phyloP scores from a whole-genome alignment of 2,329 filamentous ascomycete genomes.

The Penicillium frequentans region DNA sequence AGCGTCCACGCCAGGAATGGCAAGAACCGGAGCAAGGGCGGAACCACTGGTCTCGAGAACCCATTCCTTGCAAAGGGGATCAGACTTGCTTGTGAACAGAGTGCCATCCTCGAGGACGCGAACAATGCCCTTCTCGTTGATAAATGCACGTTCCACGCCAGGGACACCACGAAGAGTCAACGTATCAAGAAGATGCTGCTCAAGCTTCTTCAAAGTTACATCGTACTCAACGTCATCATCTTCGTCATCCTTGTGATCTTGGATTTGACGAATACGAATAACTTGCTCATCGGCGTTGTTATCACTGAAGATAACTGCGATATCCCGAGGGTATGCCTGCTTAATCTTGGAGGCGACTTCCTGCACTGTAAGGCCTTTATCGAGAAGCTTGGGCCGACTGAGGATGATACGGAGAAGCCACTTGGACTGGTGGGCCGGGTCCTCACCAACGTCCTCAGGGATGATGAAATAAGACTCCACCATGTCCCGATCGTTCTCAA shows the following conservation, averaged over 20 bases:
- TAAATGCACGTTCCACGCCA: conserved; percentile 87
- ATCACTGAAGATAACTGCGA: conserved; percentile 94
- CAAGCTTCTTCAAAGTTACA: conserved; percentile 86
- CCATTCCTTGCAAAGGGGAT: conserved; percentile 82
- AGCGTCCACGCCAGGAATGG: conserved; percentile 84
- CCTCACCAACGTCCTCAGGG: conserved; percentile 73
- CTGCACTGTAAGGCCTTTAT: conserved; percentile 83
- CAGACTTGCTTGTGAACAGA: conserved; percentile 70
- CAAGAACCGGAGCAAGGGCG: conserved; percentile 77
- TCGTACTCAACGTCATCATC: conserved; percentile 81
- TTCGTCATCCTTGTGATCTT: conserved; percentile 68
- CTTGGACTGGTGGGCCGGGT: conserved; percentile 71
- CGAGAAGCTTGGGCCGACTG: conserved; percentile 89
- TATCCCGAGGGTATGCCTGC: conserved; percentile 77
- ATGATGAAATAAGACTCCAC: conserved; percentile 97
- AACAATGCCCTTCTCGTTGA: conserved; percentile 76
- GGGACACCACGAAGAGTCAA: conserved; percentile 87
- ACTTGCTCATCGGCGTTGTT: conserved; percentile 96
- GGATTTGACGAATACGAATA: conserved; percentile 83
- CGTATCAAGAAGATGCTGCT: conserved; percentile 87
- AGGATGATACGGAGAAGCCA: conserved; percentile 94
- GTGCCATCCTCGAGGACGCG: conserved; percentile 69
- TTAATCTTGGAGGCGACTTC: conserved; percentile 90
- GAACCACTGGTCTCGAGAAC: conserved; percentile 94
- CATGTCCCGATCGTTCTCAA: conserved; percentile 86